Percentiles rank a stretch among this genome's conserved stretches.
Evolutionary conservation across 768 basidiomycete genomes (phyloP).

Genomic region (Mycena vulgaris): DNA sequence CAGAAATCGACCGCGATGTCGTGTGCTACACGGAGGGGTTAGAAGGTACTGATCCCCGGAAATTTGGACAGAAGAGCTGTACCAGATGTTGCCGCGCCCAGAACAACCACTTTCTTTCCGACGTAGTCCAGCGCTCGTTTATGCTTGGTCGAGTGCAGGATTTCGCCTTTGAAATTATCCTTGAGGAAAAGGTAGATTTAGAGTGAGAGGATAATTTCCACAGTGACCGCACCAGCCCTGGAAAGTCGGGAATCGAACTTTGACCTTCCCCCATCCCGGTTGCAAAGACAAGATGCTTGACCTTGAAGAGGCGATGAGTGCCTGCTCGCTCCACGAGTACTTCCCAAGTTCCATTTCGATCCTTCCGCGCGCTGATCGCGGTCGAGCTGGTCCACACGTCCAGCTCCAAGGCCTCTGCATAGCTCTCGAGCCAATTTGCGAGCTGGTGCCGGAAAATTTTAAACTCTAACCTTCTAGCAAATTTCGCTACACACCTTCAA

Average conservation of each 20-base stretch:
- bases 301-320: slow-evolving; percentile 53
- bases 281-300: slow-evolving; percentile 70
- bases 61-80: too few species aligned
- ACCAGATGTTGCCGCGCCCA: slow-evolving; percentile 76
- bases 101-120: slow-evolving; percentile 74
- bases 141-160: slow-evolving; percentile 68
- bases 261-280: slow-evolving; percentile 63
- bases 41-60: too few species aligned
- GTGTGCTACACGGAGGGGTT: too few species aligned
- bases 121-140: slow-evolving; percentile 60
- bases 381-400: slow-evolving; percentile 65
- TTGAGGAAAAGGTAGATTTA: slow-evolving; percentile 37
- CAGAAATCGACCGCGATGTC: slow-evolving; percentile 29
- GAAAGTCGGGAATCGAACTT: slow-evolving; percentile 63
- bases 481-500: too few species aligned
- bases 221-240: slow-evolving; percentile 59
- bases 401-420: slow-evolving; percentile 65
- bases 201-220: too few species aligned
- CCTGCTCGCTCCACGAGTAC: slow-evolving; percentile 54
- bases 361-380: slow-evolving; percentile 50
- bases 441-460: slow-evolving; percentile 52
- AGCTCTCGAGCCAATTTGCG: slow-evolving; percentile 73
- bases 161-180: slow-evolving; percentile 65
- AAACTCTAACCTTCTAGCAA: too few species aligned
- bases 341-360: slow-evolving; percentile 54